phyloP scores from a whole-genome alignment of 345 rosid species.

The Passiflora organensis region DNA sequence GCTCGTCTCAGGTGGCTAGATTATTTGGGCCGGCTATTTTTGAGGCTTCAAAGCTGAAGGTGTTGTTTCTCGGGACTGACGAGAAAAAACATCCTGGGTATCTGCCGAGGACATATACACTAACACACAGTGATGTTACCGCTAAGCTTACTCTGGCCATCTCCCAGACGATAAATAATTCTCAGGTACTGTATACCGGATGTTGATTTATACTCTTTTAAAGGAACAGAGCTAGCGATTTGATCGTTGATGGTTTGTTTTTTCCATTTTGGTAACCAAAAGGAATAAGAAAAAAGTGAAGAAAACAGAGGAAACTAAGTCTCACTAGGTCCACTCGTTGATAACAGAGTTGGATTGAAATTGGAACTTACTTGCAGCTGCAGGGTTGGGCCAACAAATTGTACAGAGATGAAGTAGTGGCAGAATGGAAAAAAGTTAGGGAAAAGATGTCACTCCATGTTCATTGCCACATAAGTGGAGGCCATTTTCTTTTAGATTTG shows the following conservation, averaged over 20 bases:
- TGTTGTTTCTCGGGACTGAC: slow-evolving; percentile 78
- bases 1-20: slow-evolving; percentile 62
- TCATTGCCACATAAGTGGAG: slow-evolving; percentile 98
- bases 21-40: slow-evolving; percentile 93
- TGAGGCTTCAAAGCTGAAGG: slow-evolving; percentile 90
- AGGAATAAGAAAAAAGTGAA: neutral
- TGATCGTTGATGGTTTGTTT: no score
- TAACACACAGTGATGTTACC: slow-evolving; percentile 86
- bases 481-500: slow-evolving; percentile 69
- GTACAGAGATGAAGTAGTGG: slow-evolving; percentile 94
- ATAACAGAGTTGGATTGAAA: neutral
- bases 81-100: slow-evolving; percentile 87
- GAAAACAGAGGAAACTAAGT: slow-evolving; percentile 8
- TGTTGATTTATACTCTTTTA: neutral
- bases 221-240: neutral
- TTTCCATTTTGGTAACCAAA: neutral
- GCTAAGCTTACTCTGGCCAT: slow-evolving; percentile 81
- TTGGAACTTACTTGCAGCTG: slow-evolving; percentile 43
- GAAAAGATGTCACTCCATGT: slow-evolving; percentile 94
- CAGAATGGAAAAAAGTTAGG: slow-evolving; percentile 95
- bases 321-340: no score
- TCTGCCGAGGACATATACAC: slow-evolving; percentile 87
- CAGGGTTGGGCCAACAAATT: slow-evolving; percentile 86
- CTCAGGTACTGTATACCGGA: slow-evolving; percentile 47
- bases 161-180: slow-evolving; percentile 83